A percentile compares a stretch with the other conserved stretches of the same genome.
phyloP scores from a whole-genome alignment of 2,329 filamentous ascomycete species.

The Aspergillus sp. region DNA sequence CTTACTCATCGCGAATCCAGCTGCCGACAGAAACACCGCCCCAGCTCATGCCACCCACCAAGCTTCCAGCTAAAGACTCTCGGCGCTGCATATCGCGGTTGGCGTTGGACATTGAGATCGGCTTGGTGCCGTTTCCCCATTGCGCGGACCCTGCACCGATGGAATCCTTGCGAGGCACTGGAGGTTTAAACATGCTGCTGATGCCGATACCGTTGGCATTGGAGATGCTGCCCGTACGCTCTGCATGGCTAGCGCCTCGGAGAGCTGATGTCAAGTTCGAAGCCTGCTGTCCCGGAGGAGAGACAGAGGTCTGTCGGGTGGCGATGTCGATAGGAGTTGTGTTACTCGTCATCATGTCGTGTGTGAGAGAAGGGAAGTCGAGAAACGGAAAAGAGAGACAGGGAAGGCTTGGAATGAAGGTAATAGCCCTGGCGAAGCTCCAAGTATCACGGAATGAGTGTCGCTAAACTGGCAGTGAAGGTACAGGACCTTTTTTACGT shows the following conservation, averaged over 20 bases:
- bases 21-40: constrained; percentile 94
- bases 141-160: constrained; percentile 56
- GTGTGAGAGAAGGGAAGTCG: constrained; percentile 43
- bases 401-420: constrained; percentile 33
- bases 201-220: constrained; percentile 47
- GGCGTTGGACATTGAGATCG: constrained; percentile 61
- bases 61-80: constrained; percentile 65
- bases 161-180: constrained; percentile 58
- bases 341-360: constrained; percentile 52
- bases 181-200: constrained; percentile 43
- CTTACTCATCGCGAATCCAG: constrained; percentile 98
- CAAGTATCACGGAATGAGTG: constrained; percentile 31
- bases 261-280: constrained; percentile 67
- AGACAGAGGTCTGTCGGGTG: constrained; percentile 61
- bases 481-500: constrained; percentile 49
- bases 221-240: constrained; percentile 49
- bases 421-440: constrained; percentile 26
- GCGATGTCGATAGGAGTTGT: constrained; percentile 65
- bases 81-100: constrained; percentile 57
- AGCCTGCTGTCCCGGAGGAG: constrained; percentile 62
- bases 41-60: constrained; percentile 89
- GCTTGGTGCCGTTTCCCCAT: constrained; percentile 62
- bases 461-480: constrained; percentile 42
- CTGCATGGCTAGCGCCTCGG: constrained; percentile 52
- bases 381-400: constrained; percentile 17